Evolutionary conservation across 768 basidiomycete species (phyloP).

Genomic region (Postia placenta): DNA sequence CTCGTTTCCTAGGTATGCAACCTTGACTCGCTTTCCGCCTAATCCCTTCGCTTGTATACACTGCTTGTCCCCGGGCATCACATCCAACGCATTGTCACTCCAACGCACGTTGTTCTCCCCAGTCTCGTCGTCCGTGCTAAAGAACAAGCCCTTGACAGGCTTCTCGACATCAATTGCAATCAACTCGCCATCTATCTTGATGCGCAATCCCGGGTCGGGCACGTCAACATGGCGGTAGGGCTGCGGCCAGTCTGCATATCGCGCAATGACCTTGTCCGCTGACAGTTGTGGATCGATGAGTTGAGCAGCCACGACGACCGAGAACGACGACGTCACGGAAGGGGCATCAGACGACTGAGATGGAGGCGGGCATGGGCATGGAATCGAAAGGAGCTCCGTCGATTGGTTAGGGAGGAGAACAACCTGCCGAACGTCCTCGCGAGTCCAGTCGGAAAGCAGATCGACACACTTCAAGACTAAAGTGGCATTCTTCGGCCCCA

Average conservation of each 20-base stretch:
- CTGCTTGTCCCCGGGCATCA: constrained; percentile 79
- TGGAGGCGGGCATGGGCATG: constrained; percentile 16
- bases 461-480: constrained; percentile 62
- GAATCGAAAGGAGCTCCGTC: constrained; percentile 32
- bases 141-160: constrained; percentile 81
- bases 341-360: constrained; percentile 1
- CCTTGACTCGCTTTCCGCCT: constrained; percentile 28
- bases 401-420: constrained; percentile 32
- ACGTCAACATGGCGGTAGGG: constrained; percentile 26
- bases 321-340: constrained; percentile 17
- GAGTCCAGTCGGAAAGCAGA: constrained; percentile 35
- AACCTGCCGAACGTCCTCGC: constrained; percentile 13
- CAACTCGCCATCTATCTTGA: constrained; percentile 40
- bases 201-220: constrained; percentile 22
- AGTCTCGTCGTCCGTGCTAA: constrained; percentile 59
- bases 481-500: constrained; percentile 46
- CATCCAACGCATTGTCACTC: constrained; percentile 86
- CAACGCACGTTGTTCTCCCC: constrained; percentile 40
- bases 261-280: constrained; percentile 50
- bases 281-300: constrained; percentile 45
- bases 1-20: constrained; percentile 10
- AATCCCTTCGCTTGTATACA: constrained; percentile 56
- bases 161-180: constrained; percentile 43
- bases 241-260: constrained; percentile 64
- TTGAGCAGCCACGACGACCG: constrained; percentile 65